phyloP scores from a whole-genome alignment of 768 basidiomycete genomes.

The Pleurotus djamor region DNA sequence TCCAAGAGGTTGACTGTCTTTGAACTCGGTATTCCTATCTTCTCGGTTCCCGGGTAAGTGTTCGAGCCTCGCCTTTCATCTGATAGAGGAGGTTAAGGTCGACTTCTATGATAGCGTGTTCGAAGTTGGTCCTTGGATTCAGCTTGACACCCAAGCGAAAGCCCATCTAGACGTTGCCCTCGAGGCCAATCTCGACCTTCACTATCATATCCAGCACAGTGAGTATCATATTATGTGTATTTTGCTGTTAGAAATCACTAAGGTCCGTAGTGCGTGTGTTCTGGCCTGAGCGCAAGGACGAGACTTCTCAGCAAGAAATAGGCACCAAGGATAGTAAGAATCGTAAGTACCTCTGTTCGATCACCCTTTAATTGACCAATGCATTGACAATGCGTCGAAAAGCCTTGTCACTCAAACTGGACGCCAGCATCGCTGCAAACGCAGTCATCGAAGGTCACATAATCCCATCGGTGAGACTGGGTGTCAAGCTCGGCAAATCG shows the following conservation, averaged over 20 bases:
- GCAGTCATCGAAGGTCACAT: neutral
- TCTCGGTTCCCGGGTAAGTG: neutral
- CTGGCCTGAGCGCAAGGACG: neutral
- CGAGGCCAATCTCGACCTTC: neutral
- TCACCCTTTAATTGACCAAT: neutral
- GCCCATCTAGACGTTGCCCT: neutral
- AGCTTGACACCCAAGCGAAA: neutral
- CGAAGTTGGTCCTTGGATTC: neutral
- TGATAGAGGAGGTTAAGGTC: neutral
- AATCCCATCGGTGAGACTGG: neutral
- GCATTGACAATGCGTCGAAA: neutral
- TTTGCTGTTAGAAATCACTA: neutral
- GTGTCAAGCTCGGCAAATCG: neutral
- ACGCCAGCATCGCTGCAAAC: neutral
- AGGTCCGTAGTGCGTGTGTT: neutral
- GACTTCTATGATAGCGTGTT: neutral
- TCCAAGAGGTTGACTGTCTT: neutral
- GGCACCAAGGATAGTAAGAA: neutral
- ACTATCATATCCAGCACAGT: neutral
- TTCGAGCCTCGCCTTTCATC: neutral
- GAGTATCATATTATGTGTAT: neutral
- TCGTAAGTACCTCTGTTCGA: neutral
- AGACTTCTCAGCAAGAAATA: neutral
- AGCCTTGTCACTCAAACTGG: neutral
- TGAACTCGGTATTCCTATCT: neutral